Percentiles rank a stretch among this genome's conserved stretches.
These are phyloP conservation scores for Zygosaccharomyces pseudobailii DNA, from an alignment of 1,139 yeast genomes.

Conservation along the genomic window DNA sequence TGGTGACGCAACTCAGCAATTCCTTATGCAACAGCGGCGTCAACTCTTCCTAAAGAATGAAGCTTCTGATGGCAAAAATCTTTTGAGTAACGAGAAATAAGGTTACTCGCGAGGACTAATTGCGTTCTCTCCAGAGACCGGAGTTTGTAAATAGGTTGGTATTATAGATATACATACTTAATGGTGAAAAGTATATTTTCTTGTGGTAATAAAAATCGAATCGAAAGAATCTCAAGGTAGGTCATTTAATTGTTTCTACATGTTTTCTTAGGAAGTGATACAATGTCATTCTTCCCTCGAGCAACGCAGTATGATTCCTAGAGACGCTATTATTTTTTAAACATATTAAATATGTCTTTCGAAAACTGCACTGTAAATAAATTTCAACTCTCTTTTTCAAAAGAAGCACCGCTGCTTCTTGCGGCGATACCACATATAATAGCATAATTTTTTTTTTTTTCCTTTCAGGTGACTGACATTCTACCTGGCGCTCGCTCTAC, in stretches of 20 bases:
- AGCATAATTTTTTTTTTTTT: not conserved
- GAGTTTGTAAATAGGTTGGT: not conserved
- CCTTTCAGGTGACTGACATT: not conserved
- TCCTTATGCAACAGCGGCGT: constrained; percentile 5
- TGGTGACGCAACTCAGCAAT: constrained; percentile 16
- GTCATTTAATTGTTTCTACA: no score
- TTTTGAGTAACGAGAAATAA: not conserved
- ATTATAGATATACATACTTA: not conserved
- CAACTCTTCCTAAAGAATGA: constrained; percentile 3
- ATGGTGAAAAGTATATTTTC: not conserved
- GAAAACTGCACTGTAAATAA: not conserved
- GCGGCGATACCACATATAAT: not conserved
- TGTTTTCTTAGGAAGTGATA: no score
- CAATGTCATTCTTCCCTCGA: no score
- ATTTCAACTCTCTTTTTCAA: not conserved
- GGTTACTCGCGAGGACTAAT: not conserved
- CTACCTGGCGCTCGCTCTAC: constrained; percentile 4
- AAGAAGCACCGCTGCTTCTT: no score
- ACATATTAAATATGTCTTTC: no score
- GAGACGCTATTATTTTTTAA: no score
- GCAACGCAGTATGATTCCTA: no score
- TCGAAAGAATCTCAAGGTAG: no score
- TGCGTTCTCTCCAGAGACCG: not conserved
- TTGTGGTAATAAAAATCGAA: no score
- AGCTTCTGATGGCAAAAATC: not conserved